Evolutionary conservation across 2,329 filamentous ascomycete species (phyloP).

Genomic region (Alternaria sp.): DNA sequence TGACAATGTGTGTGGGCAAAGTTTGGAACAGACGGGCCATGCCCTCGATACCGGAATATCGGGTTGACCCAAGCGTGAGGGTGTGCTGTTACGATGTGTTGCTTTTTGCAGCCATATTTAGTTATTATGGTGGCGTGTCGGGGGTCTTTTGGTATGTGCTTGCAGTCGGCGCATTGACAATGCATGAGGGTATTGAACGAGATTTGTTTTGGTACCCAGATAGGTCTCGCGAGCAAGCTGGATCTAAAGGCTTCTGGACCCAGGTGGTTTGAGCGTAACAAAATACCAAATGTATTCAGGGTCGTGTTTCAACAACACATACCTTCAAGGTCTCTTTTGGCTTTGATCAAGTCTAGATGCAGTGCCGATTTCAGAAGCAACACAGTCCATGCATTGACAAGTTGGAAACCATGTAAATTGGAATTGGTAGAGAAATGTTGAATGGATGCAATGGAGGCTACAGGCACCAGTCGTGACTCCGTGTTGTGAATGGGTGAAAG

Average conservation of each 20-base stretch:
- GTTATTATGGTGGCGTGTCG: neutral
- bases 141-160: neutral
- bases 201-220: neutral
- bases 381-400: neutral
- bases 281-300: neutral
- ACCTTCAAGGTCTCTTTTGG: neutral
- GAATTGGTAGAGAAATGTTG: no score
- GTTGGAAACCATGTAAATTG: neutral
- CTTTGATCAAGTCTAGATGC: neutral
- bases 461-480: slow-evolving; percentile 2
- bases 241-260: neutral
- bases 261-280: neutral
- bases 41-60: neutral
- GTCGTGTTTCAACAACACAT: neutral
- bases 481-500: slow-evolving; percentile 3
- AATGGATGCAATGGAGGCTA: neutral
- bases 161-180: neutral
- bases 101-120: neutral
- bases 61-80: neutral
- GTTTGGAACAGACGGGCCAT: neutral
- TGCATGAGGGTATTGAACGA: neutral
- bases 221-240: neutral
- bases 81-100: neutral
- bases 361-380: neutral
- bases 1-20: neutral